These are phyloP conservation scores for Ascoidea tarda DNA, from an alignment of 805 yeast genomes.

Conservation along the genomic window DNA sequence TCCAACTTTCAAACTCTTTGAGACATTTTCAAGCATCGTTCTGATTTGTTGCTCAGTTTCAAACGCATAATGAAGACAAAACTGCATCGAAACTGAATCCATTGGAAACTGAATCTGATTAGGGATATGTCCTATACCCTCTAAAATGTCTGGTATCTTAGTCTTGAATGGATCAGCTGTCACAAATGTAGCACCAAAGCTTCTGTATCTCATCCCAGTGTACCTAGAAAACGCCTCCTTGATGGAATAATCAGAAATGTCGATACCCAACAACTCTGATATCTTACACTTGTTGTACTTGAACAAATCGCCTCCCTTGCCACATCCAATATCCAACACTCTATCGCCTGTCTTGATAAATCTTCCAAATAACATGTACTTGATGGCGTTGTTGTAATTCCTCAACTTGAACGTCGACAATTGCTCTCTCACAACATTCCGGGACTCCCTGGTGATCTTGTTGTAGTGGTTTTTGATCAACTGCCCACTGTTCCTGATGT, in stretches of 20 bases:
- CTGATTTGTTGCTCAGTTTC: constrained; percentile 73
- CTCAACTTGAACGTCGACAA: constrained; percentile 82
- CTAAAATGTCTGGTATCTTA: constrained; percentile 55
- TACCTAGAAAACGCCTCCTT: constrained; percentile 74
- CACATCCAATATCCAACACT: constrained; percentile 85
- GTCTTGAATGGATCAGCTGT: constrained; percentile 86
- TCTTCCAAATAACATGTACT: constrained; percentile 69
- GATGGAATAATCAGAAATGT: constrained; percentile 80
- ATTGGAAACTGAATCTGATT: constrained; percentile 40
- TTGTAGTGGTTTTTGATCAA: constrained; percentile 79
- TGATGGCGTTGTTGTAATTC: constrained; percentile 84
- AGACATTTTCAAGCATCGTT: constrained; percentile 56
- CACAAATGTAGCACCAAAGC: constrained; percentile 72
- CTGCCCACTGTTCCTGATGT: constrained; percentile 34
- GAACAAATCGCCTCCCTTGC: constrained; percentile 94
- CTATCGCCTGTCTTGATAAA: constrained; percentile 38
- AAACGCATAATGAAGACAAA: constrained; percentile 91
- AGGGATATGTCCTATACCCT: constrained; percentile 26
- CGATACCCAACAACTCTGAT: constrained; percentile 77
- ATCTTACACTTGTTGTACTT: constrained; percentile 73
- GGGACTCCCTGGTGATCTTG: constrained; percentile 60
- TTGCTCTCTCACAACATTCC: constrained; percentile 42
- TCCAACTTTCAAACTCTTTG: constrained; percentile 63
- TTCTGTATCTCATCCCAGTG: constrained; percentile 34
- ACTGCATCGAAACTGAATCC: constrained; percentile 81